phyloP scores from a whole-genome alignment of 2,329 filamentous ascomycete species.

The Cordyceps fumosorosea region DNA sequence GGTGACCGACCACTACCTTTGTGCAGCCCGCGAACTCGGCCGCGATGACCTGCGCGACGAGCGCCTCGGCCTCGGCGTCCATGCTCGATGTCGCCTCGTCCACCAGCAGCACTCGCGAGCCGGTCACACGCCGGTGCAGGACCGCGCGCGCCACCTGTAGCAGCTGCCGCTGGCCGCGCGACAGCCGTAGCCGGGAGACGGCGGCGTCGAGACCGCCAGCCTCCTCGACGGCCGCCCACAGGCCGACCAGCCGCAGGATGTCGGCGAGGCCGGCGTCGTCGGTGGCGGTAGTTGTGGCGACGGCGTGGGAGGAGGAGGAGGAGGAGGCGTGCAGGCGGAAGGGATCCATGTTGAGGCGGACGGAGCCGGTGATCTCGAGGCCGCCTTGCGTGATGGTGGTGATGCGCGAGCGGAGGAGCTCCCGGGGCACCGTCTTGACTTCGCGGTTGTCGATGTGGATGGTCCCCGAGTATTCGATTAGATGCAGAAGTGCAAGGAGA shows the following conservation, averaged over 20 bases:
- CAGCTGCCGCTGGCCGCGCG: neutral
- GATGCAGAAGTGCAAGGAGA: neutral
- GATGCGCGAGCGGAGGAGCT: constrained; percentile 33
- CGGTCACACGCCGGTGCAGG: neutral
- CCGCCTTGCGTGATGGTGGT: constrained; percentile 40
- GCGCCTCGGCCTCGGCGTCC: constrained; percentile 28
- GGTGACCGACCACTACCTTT: constrained; percentile 38
- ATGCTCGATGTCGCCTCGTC: constrained; percentile 31
- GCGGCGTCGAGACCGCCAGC: neutral
- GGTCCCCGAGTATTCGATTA: constrained; percentile 11
- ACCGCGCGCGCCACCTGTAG: neutral
- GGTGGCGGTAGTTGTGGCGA: too few relatives aligned
- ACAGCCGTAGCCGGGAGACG: neutral
- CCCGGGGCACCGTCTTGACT: constrained; percentile 30
- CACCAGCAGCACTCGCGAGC: constrained; percentile 20
- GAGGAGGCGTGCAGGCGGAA: constrained; percentile 9
- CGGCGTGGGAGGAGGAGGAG: neutral
- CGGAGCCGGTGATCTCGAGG: constrained; percentile 34
- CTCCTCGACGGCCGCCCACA: neutral
- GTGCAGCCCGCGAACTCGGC: constrained; percentile 36
- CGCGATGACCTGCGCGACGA: constrained; percentile 28
- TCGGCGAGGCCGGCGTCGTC: constrained; percentile 6
- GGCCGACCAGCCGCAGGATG: constrained; percentile 11
- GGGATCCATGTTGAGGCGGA: constrained; percentile 34
- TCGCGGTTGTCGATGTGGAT: constrained; percentile 37